A percentile compares a stretch with the other conserved stretches of the same genome.
phyloP scores from a whole-genome alignment of 192 early-diverging fungal species.

The Coemansia biformis region DNA sequence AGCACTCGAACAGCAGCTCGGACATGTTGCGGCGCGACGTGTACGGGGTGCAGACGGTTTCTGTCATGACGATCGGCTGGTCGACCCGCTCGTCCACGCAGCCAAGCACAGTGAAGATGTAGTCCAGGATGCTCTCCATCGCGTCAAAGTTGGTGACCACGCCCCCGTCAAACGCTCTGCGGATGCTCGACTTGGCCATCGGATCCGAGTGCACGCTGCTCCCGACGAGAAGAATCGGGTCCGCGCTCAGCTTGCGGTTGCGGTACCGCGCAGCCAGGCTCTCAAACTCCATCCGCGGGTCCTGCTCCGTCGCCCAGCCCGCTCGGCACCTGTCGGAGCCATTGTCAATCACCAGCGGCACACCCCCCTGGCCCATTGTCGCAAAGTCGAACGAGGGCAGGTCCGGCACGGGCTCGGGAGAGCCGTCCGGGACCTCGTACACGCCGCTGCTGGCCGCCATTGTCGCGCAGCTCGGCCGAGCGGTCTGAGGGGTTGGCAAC shows the following conservation, averaged over 20 bases:
- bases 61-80: slow-evolving; percentile 86
- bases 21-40: slow-evolving; percentile 75
- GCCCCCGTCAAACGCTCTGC: slow-evolving; percentile 35
- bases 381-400: slow-evolving; percentile 54
- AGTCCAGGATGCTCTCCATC: slow-evolving; percentile 80
- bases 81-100: slow-evolving; percentile 63
- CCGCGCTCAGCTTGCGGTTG: slow-evolving; percentile 29
- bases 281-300: slow-evolving; percentile 57
- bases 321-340: slow-evolving; percentile 74
- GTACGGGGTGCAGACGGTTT: slow-evolving; percentile 70
- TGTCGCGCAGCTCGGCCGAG: background rate
- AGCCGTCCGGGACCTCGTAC: slow-evolving; percentile 49
- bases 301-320: slow-evolving; percentile 70
- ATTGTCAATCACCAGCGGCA: slow-evolving; percentile 67
- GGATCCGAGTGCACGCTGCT: slow-evolving; percentile 33
- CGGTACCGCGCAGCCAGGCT: slow-evolving; percentile 73
- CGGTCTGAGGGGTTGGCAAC: too few relatives aligned
- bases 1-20: slow-evolving; percentile 85
- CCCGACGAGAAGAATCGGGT: slow-evolving; percentile 31
- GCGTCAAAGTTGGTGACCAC: slow-evolving; percentile 43
- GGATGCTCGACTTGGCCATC: slow-evolving; percentile 44
- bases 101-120: slow-evolving; percentile 75
- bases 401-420: slow-evolving; percentile 24
- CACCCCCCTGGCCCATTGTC: slow-evolving; percentile 34
- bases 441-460: slow-evolving; percentile 1